phyloP scores from a whole-genome alignment of 192 early-diverging fungal species.

The Entomortierella beljakovae region DNA sequence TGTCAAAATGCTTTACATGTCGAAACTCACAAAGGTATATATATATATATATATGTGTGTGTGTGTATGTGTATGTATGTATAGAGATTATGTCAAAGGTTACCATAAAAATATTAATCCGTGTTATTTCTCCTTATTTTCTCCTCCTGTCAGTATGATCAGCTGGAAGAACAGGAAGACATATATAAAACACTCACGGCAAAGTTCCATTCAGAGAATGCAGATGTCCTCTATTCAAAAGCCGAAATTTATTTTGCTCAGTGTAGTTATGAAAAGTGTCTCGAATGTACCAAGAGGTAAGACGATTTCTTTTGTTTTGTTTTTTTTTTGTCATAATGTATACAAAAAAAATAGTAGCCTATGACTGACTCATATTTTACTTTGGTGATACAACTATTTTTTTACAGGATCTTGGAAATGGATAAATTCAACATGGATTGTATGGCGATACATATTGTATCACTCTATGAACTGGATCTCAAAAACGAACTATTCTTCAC shows the following conservation, averaged over 20 bases:
- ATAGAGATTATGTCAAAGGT: background rate
- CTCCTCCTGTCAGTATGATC: constrained; percentile 54
- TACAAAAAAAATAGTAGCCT: background rate
- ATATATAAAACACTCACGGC: constrained; percentile 51
- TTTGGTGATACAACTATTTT: background rate
- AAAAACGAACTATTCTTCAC: constrained; percentile 79
- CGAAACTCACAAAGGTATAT: constrained; percentile 70
- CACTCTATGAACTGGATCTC: constrained; percentile 70
- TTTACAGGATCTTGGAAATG: constrained; percentile 65
- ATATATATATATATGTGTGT: background rate
- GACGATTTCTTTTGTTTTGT: background rate
- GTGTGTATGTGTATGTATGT: too few relatives aligned
- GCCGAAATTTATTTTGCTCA: constrained; percentile 68
- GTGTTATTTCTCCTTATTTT: background rate
- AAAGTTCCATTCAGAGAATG: constrained; percentile 57
- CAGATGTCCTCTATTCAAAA: constrained; percentile 61
- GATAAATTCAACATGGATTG: constrained; percentile 69
- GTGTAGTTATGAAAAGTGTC: constrained; percentile 60
- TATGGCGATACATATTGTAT: constrained; percentile 74
- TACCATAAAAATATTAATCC: background rate
- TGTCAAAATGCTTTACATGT: constrained; percentile 68
- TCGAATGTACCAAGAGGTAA: constrained; percentile 62
- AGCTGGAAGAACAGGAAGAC: constrained; percentile 56
- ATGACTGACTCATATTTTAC: background rate
- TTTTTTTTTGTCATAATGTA: background rate